phyloP scores from a whole-genome alignment of 177 flowering plant genomes.

The Vitis hybrid region DNA sequence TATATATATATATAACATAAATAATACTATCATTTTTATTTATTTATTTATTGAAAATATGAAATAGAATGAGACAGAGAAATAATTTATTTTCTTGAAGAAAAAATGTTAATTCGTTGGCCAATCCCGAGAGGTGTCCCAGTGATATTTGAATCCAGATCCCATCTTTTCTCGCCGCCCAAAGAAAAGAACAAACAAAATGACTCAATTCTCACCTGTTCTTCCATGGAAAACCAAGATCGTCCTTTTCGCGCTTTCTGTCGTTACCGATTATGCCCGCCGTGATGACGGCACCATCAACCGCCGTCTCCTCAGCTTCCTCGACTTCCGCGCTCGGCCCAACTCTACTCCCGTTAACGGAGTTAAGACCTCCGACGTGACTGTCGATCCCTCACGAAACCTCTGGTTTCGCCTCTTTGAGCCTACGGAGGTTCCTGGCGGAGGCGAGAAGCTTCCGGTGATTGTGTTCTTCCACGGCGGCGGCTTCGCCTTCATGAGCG shows the following conservation, averaged over 20 bases:
- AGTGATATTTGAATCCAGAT: too few relatives aligned
- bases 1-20: too few relatives aligned
- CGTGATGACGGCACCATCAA: slow-evolving; percentile 29
- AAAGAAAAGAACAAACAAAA: too few relatives aligned
- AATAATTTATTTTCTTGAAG: too few relatives aligned
- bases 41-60: too few relatives aligned
- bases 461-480: slow-evolving; percentile 48
- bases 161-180: neutral
- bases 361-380: slow-evolving; percentile 29
- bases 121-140: too few relatives aligned
- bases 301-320: slow-evolving; percentile 27
- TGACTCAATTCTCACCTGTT: neutral
- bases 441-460: slow-evolving; percentile 20
- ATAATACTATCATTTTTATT: too few relatives aligned
- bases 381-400: slow-evolving; percentile 28
- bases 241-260: neutral
- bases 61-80: too few relatives aligned
- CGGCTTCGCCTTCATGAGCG: slow-evolving; percentile 27
- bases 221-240: slow-evolving; percentile 31
- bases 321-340: slow-evolving; percentile 21
- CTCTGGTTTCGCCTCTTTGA: slow-evolving; percentile 41
- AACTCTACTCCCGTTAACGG: slow-evolving; percentile 21
- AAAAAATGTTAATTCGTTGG: too few relatives aligned
- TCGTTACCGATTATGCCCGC: slow-evolving; percentile 7
- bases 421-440: slow-evolving; percentile 15